Evolutionary conservation across 2,329 filamentous ascomycete genomes (phyloP).

Genomic region (Thielaviopsis musarum): DNA sequence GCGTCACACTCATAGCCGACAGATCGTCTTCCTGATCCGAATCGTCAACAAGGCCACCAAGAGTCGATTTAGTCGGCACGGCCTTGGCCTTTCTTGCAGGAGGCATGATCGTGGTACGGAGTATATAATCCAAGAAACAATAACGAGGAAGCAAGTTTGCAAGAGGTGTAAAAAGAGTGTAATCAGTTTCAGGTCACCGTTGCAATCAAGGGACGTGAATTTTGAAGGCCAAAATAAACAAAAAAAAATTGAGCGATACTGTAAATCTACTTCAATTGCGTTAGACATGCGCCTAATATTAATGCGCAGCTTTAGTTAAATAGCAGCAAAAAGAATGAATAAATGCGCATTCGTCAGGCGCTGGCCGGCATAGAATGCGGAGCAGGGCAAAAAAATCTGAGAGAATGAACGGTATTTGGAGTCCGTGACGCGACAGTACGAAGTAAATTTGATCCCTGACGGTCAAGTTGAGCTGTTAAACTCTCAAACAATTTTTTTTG

Average conservation of each 20-base stretch:
- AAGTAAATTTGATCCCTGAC: background rate
- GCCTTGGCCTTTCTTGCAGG: conserved; percentile 5
- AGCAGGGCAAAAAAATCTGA: background rate
- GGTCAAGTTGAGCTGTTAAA: background rate
- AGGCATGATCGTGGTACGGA: background rate
- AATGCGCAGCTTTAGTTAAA: too few species aligned
- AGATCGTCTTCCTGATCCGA: conserved; percentile 9
- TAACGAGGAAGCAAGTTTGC: background rate
- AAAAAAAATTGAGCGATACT: background rate
- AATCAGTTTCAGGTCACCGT: background rate
- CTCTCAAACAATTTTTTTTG: background rate
- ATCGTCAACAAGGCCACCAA: conserved; percentile 6
- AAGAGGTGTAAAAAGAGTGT: background rate
- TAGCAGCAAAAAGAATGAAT: background rate
- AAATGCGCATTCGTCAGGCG: background rate
- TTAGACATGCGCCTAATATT: too few species aligned
- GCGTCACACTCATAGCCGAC: conserved; percentile 7
- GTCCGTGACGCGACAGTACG: background rate
- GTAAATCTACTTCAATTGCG: too few species aligned
- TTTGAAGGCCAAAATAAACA: background rate
- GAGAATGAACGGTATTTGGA: background rate
- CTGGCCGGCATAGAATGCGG: background rate
- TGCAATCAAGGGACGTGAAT: background rate
- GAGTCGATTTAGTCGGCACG: background rate
- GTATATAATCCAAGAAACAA: background rate